Base-by-base conservation (phyloP, 352 stramenopile species). In the Pelagophyceae sp. region DNA sequence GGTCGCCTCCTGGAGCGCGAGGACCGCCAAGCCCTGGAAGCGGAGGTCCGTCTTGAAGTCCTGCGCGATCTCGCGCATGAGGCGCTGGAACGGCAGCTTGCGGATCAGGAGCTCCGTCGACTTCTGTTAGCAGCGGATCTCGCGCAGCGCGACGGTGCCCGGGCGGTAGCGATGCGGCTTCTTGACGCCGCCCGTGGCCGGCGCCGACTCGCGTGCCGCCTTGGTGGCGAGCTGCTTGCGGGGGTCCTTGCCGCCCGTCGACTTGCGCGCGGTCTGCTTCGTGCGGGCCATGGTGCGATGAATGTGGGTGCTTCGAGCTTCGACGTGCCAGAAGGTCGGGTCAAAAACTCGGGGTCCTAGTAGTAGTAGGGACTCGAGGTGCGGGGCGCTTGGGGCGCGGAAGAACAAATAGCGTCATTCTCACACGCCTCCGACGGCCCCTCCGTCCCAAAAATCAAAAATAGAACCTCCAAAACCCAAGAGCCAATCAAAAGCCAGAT, bases 11-110 rank as follows among this genome's bases (percentile, higher is more conserved):
- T 96, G 91, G 51, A 96, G 85, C 32, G 91, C 91, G 67, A 96
- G 82, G 75, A 96, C 90, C 50, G 95, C 94, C 58, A 92, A 96
- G 72, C 85, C 90, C 87, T 98, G 94, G 87, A 98, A 98, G 69
- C 94, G 91, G 80, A 97, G 85, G 83, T 98, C 94, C n/a, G 91
- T 96, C 85, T 92, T 96, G 93, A 88, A 95, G 83, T 88, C 84
- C 86, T 95, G 89, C 45, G 90, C 88, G 83, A 96, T 95, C 83
- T 90, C 85, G 72, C 85, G 82, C 25, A 90, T 85, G 33, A 90
- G 79, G 72, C 85, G 78, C 81, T 87, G 84, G 82, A 92, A 92
- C 29, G 89, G 90, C 76, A 92, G 84, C 82, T 93, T 95, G 78
- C 91, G 90, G 80, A 96, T 96, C 51, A 97, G 82, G 0, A 97